A percentile compares a stretch with the other conserved stretches of the same genome.
These are phyloP conservation scores for Ustilago esculenta DNA, from an alignment of 1,284 basidiomycete species.

Conservation along the genomic window DNA sequence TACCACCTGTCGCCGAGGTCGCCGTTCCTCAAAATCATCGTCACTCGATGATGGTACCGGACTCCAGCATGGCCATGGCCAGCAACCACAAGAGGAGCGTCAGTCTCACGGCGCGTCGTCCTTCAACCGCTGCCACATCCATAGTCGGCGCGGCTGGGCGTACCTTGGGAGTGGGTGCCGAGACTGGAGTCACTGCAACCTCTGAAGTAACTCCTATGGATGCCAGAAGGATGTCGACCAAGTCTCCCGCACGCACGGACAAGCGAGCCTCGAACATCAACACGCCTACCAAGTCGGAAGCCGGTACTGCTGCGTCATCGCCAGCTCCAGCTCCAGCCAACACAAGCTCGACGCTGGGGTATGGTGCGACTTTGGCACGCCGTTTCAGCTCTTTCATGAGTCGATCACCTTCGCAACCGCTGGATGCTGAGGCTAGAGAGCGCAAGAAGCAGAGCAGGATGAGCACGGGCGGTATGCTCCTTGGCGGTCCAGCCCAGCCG, in stretches of 20 bases:
- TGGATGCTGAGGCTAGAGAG: constrained; percentile 51
- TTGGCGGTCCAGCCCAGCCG: constrained; percentile 10
- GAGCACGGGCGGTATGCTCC: constrained; percentile 55
- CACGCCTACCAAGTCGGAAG: constrained; percentile 20
- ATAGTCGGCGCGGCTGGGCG: constrained; percentile 3
- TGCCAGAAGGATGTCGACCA: constrained; percentile 21
- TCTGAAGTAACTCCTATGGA: constrained; percentile 11
- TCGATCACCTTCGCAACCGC: constrained; percentile 51
- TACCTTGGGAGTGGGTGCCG: constrained; percentile 1
- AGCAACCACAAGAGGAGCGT: constrained; percentile 54
- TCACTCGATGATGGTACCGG: constrained; percentile 44
- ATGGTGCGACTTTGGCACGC: constrained; percentile 49
- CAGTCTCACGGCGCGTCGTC: constrained; percentile 45
- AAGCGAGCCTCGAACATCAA: constrained; percentile 13
- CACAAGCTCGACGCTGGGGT: constrained; percentile 35
- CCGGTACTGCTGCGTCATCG: constrained; percentile 11
- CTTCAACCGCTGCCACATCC: constrained; percentile 8
- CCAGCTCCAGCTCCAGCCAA: constrained; percentile 20
- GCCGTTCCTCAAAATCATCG: constrained; percentile 18
- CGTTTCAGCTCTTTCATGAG: constrained; percentile 61
- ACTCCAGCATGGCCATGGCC: constrained; percentile 29
- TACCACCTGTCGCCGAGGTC: constrained; percentile 7
- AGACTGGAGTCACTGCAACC: constrained; percentile 1
- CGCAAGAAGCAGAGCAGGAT: constrained; percentile 55
- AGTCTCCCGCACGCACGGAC: constrained; percentile 20